phyloP scores from a whole-genome alignment of 164 flowering plant species.

The Cinnamomum chago region DNA sequence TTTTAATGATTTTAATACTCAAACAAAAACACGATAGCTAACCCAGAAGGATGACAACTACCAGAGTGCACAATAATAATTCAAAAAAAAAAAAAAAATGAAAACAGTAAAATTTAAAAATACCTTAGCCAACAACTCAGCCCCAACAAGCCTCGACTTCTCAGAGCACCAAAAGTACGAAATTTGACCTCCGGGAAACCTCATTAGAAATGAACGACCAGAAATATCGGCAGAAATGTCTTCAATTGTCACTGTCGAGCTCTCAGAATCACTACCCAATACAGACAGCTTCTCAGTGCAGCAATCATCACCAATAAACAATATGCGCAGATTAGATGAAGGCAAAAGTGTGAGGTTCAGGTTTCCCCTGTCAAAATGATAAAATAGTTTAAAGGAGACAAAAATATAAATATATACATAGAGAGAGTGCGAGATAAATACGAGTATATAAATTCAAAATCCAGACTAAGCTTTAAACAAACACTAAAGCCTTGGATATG shows the following conservation, averaged over 20 bases:
- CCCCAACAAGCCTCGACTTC: conserved; percentile 64
- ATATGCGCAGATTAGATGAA: conserved; percentile 74
- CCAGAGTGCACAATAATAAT: background rate
- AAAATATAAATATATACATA: background rate
- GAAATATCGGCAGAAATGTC: conserved; percentile 68
- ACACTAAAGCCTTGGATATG: no score
- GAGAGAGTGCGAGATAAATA: background rate
- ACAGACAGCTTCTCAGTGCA: conserved; percentile 55
- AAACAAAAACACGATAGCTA: background rate
- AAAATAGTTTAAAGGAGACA: background rate
- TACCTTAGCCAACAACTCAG: conserved; percentile 79
- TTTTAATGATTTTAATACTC: background rate
- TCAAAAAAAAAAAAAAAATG: background rate
- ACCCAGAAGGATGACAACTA: background rate
- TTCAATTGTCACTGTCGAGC: conserved; percentile 43
- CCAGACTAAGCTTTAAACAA: no score
- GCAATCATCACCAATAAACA: conserved; percentile 85
- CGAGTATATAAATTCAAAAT: background rate
- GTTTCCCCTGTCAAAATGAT: conserved; percentile 59
- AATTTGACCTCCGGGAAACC: conserved; percentile 31
- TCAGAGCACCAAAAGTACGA: conserved; percentile 93
- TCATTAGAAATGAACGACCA: conserved; percentile 69
- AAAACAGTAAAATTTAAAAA: background rate
- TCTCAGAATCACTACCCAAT: conserved; percentile 35
- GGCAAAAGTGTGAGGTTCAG: conserved; percentile 73